phyloP scores from a whole-genome alignment of 169 alveolate species.

The Ichthyophthirius multifiliis region DNA sequence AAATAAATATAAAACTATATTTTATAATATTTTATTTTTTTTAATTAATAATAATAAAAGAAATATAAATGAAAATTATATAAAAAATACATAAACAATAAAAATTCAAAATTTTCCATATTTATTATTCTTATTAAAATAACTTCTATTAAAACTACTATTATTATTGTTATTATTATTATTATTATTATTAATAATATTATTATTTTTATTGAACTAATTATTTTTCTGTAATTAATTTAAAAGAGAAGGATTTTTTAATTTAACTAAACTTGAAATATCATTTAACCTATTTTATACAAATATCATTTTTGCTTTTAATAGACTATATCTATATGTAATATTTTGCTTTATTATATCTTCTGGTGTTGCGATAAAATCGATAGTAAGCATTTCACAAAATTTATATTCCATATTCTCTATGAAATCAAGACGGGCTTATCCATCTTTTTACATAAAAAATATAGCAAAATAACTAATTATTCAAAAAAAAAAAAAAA shows the following conservation, averaged over 20 bases:
- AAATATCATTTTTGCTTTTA: conserved; percentile 70
- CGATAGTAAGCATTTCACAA: conserved; percentile 89
- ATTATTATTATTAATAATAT: too few relatives aligned
- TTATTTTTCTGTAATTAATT: conserved; percentile 59
- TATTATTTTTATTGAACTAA: too few relatives aligned
- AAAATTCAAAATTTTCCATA: too few relatives aligned
- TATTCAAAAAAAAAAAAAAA: neutral
- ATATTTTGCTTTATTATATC: conserved; percentile 88
- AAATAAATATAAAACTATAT: too few relatives aligned
- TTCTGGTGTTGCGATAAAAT: conserved; percentile 90
- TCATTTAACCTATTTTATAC: conserved; percentile 71
- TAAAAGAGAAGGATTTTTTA: conserved; percentile 77
- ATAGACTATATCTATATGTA: conserved; percentile 84
- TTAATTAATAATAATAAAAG: too few relatives aligned
- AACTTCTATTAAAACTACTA: too few relatives aligned
- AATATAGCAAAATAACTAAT: conserved; percentile 83
- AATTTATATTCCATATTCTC: conserved; percentile 94
- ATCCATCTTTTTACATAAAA: conserved; percentile 83
- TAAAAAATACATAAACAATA: too few relatives aligned
- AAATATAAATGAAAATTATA: too few relatives aligned
- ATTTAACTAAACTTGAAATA: conserved; percentile 66
- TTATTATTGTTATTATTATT: too few relatives aligned
- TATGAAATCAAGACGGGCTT: conserved; percentile 87
- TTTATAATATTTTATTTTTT: too few relatives aligned
- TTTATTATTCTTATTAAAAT: too few relatives aligned